Evolutionary conservation across 108 stramenopile genomes (phyloP).

Genomic region (Discostella pseudostelligera): DNA sequence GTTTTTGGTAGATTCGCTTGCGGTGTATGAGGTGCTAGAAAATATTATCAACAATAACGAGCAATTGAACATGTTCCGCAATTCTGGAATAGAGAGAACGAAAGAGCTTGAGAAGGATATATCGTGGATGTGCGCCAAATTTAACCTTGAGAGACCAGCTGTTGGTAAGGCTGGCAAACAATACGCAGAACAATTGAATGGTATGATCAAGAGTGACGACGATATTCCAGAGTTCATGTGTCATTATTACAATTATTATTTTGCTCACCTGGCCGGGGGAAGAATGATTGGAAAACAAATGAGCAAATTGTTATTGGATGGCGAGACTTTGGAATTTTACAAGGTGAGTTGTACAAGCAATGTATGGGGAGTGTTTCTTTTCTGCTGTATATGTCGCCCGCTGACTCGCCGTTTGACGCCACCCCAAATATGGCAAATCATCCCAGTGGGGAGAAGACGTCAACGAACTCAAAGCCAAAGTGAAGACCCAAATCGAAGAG

Average conservation of each 20-base stretch:
- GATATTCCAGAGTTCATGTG: slow-evolving; percentile 88
- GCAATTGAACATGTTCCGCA: slow-evolving; percentile 63
- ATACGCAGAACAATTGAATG: slow-evolving; percentile 62
- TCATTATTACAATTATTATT: slow-evolving; percentile 95
- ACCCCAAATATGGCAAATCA: no score
- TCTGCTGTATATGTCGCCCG: not conserved
- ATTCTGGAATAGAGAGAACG: slow-evolving; percentile 86
- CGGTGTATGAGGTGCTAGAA: slow-evolving; percentile 83
- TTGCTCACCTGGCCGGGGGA: slow-evolving; percentile 91
- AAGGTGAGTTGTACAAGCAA: slow-evolving; percentile 53
- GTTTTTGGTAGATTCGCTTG: slow-evolving; percentile 81
- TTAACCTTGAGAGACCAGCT: slow-evolving; percentile 44
- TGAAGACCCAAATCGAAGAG: slow-evolving; percentile 80
- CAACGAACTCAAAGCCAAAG: slow-evolving; percentile 69
- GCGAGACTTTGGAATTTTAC: slow-evolving; percentile 87
- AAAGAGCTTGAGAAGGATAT: slow-evolving; percentile 78
- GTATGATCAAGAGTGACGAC: slow-evolving; percentile 44
- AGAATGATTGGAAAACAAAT: slow-evolving; percentile 94
- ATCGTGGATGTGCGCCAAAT: slow-evolving; percentile 76
- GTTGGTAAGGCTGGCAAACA: slow-evolving; percentile 54
- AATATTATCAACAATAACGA: slow-evolving; percentile 60
- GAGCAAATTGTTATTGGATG: slow-evolving; percentile 73
- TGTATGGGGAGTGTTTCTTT: not conserved
- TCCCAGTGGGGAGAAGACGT: slow-evolving; percentile 81
- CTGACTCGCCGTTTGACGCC: no score